Conservation (phyloP, 768 basidiomycete species). For the Pleurotus sapidus region DNA sequence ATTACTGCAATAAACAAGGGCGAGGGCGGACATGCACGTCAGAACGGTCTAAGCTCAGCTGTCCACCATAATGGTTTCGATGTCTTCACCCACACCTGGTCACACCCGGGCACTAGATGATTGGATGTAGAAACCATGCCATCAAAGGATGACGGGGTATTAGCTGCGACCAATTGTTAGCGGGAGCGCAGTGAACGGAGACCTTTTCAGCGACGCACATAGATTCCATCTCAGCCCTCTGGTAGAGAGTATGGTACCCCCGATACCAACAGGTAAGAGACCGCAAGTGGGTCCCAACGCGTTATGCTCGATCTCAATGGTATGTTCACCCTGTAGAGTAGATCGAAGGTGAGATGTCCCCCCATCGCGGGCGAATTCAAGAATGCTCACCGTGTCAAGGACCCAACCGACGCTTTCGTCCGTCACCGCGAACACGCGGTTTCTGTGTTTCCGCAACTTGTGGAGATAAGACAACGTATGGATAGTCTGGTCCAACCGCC, state of each 20-base stretch:
- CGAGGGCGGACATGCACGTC: too few relatives aligned
- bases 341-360: not conserved
- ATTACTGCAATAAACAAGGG: too few relatives aligned
- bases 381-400: slow-evolving; percentile 60
- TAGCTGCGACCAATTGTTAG: slow-evolving; percentile 32
- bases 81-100: slow-evolving; percentile 70
- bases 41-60: slow-evolving; percentile 51
- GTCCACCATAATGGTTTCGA: slow-evolving; percentile 90
- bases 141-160: slow-evolving; percentile 73
- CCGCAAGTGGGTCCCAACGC: slow-evolving; percentile 88
- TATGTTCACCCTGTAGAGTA: slow-evolving; percentile 71
- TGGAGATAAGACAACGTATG: slow-evolving; percentile 85
- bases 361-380: not conserved
- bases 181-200: not conserved
- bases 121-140: slow-evolving; percentile 93
- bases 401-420: slow-evolving; percentile 93
- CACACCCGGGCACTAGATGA: slow-evolving; percentile 70
- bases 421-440: slow-evolving; percentile 73
- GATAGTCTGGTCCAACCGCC: slow-evolving; percentile 91
- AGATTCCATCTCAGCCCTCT: slow-evolving; percentile 89
- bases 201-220: slow-evolving; percentile 38
- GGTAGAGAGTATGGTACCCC: slow-evolving; percentile 74
- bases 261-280: slow-evolving; percentile 87
- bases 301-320: slow-evolving; percentile 69
- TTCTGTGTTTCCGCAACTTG: slow-evolving; percentile 63